Percentiles rank a stretch among this genome's conserved stretches.
Conservation (phyloP, 2,329 filamentous ascomycete genomes). For the Raffaelea ambrosiae region DNA sequence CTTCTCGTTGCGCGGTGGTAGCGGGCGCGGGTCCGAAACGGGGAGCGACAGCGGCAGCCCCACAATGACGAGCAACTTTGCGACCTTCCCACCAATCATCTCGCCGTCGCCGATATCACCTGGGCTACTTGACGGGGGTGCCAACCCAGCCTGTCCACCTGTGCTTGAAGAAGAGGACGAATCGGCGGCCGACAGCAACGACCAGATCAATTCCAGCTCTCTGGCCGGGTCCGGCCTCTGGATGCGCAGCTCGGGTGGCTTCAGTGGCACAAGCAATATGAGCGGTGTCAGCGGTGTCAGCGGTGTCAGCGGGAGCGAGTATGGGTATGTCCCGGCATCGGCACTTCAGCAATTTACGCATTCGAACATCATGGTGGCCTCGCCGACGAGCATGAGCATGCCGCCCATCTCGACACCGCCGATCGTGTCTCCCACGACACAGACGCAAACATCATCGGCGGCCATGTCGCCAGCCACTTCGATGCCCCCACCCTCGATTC, state of each 20-base stretch:
- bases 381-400: neutral
- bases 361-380: neutral
- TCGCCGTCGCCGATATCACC: slow-evolving; percentile 17
- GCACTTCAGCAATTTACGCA: no score
- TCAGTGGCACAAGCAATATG: no score
- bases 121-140: neutral
- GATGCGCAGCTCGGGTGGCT: slow-evolving; percentile 14
- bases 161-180: slow-evolving; percentile 30
- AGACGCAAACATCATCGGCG: neutral
- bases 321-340: neutral
- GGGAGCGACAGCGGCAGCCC: slow-evolving; percentile 40
- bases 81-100: slow-evolving; percentile 3
- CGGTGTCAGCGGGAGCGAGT: neutral
- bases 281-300: neutral
- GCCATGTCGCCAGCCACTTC: neutral
- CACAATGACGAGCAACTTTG: slow-evolving; percentile 34
- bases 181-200: neutral
- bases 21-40: slow-evolving; percentile 31
- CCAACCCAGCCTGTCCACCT: slow-evolving; percentile 22
- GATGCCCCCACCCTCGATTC: neutral
- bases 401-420: neutral
- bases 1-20: slow-evolving; percentile 36
- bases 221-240: slow-evolving; percentile 17
- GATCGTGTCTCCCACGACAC: slow-evolving; percentile 2
- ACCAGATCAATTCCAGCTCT: slow-evolving; percentile 13